phyloP scores from a whole-genome alignment of 1,284 basidiomycete species.

The Trametes pubescens region DNA sequence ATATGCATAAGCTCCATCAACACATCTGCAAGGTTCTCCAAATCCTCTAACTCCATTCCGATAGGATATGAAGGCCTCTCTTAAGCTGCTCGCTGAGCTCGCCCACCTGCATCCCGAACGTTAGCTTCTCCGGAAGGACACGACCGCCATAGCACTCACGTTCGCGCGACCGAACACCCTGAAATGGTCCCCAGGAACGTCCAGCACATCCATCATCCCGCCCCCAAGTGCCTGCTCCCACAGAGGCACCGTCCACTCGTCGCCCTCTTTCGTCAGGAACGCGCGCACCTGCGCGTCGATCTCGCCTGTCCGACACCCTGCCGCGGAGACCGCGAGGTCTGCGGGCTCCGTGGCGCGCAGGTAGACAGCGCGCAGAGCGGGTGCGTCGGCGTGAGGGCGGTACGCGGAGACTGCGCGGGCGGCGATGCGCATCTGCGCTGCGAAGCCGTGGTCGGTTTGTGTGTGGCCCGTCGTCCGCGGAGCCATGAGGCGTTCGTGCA shows the following conservation, averaged over 20 bases:
- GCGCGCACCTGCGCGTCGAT: conserved; percentile 47
- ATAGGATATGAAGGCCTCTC: conserved; percentile 7
- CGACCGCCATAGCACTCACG: conserved; percentile 48
- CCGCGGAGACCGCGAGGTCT: background rate
- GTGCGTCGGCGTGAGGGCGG: conserved; percentile 20
- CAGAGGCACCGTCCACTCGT: conserved; percentile 58
- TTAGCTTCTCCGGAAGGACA: background rate
- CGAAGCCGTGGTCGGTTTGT: conserved; percentile 8
- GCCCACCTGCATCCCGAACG: conserved; percentile 1
- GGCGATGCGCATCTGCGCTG: conserved; percentile 35
- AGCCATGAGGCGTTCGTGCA: conserved; percentile 8
- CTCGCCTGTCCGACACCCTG: conserved; percentile 1
- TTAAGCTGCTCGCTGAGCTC: conserved; percentile 12
- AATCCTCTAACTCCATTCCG: background rate
- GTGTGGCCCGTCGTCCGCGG: background rate
- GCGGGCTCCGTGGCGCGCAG: conserved; percentile 30
- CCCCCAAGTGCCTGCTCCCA: conserved; percentile 57
- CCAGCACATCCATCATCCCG: conserved; percentile 50
- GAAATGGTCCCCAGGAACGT: conserved; percentile 76
- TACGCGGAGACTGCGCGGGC: conserved; percentile 35
- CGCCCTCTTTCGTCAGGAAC: conserved; percentile 43
- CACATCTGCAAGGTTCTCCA: too few relatives aligned
- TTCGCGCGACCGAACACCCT: conserved; percentile 60
- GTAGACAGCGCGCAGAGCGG: conserved; percentile 28
- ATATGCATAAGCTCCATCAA: too few relatives aligned